Base-by-base conservation (phyloP, 2,329 filamentous ascomycete species). In the Aspergillus sp. region DNA sequence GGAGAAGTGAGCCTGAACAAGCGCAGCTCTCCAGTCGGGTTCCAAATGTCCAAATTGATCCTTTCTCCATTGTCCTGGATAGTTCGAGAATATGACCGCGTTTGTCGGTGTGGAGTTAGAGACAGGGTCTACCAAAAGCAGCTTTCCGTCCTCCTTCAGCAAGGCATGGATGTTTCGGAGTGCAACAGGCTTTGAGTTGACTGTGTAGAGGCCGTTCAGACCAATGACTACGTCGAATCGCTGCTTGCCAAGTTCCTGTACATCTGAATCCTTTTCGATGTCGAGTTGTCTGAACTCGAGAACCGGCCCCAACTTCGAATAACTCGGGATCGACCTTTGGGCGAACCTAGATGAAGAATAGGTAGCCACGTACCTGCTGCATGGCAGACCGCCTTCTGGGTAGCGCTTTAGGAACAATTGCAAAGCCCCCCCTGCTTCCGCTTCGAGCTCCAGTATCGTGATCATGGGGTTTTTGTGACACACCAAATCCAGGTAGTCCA, bases 401-500 rank as follows among this genome's bases (percentile, higher is more conserved):
- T 61, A 32, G 1, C 11, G 2, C 3, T 53, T 33, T 1, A 65
- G 40, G 14, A 61, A 51, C 14, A 42, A 26, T 3, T 36, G 43
- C 4, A 57, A 55, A 14, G 54, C 36, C 7, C 50, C 45, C 1
- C 58, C 60, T 17, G 50, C 49, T n/a, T 59, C 52, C 16, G 56
- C 54, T 14, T 57, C 55, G 17, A 65, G 35, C 26, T 66, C 61
- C 3, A 66, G 51, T 8, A 66, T 59, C 10, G 62, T 62, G 1
- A 61, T 51, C 13, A 54, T 55, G 14, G 64, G 64, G 19, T 64
- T 55, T 9, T 59, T 60, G 26, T 63, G 50, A 16, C 57, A 46
- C n/a, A 66, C 17, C 5, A 63, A 11, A 2, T 46, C 40, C 3
- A 65, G 16, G 17, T 64, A 63, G 6, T 33, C 44, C 14, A 47